phyloP scores from a whole-genome alignment of 2,329 filamentous ascomycete species.

The Cladophialophora bantiana region DNA sequence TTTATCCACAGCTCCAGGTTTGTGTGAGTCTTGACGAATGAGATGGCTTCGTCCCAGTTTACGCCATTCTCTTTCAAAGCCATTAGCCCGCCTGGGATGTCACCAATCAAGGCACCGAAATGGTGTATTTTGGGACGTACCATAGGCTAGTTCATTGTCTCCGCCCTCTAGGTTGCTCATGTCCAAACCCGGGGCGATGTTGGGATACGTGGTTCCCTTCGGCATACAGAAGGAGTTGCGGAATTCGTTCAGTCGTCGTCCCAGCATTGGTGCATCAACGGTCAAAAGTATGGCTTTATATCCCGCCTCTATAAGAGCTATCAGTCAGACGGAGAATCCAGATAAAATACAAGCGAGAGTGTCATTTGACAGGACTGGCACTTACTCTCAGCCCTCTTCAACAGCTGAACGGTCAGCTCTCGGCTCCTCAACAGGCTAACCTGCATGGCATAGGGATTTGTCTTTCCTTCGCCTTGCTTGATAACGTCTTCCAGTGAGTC shows the following conservation, averaged over 20 bases:
- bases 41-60: slow-evolving; percentile 60
- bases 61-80: slow-evolving; percentile 47
- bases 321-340: not conserved
- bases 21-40: slow-evolving; percentile 55
- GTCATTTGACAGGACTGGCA: not conserved
- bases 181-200: slow-evolving; percentile 27
- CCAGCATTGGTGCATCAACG: slow-evolving; percentile 62
- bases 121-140: not conserved
- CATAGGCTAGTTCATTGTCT: slow-evolving; percentile 22
- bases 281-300: slow-evolving; percentile 64
- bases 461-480: slow-evolving; percentile 41
- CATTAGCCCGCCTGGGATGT: not conserved
- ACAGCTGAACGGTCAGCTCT: slow-evolving; percentile 49
- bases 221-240: slow-evolving; percentile 57
- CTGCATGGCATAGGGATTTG: slow-evolving; percentile 42
- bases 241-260: slow-evolving; percentile 61
- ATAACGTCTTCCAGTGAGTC: slow-evolving; percentile 56
- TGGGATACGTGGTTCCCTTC: slow-evolving; percentile 38
- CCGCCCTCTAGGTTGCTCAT: slow-evolving; percentile 28
- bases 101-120: not conserved
- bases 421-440: slow-evolving; percentile 40
- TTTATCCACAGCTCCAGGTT: slow-evolving; percentile 39
- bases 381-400: slow-evolving; percentile 54
- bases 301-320: slow-evolving; percentile 48
- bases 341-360: not conserved